Evolutionary conservation across 257 asterid genomes (phyloP).

Genomic region (Solanum ossicruentum): DNA sequence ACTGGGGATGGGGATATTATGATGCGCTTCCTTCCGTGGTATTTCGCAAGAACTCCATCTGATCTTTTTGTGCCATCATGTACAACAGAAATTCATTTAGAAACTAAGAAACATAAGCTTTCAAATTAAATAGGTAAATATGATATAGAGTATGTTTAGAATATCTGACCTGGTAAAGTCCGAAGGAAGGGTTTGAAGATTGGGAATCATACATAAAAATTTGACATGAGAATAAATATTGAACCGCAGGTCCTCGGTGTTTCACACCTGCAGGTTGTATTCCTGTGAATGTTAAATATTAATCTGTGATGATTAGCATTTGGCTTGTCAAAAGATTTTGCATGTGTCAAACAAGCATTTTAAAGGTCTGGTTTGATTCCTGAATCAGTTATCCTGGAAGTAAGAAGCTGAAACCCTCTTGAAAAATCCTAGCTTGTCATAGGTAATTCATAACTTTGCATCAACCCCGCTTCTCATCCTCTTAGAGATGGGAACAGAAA

Average conservation of each 20-base stretch:
- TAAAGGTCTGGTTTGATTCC: not conserved
- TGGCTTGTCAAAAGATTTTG: not conserved
- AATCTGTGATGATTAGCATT: not conserved
- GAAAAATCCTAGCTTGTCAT: not conserved
- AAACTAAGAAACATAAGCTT: not conserved
- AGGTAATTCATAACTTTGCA: not conserved
- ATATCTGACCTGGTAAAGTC: not conserved
- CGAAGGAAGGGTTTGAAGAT: not conserved
- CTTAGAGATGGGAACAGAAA: not conserved
- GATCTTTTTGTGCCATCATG: not conserved
- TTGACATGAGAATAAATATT: not conserved
- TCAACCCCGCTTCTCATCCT: not conserved
- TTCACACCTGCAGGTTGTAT: not conserved
- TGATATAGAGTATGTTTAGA: not conserved
- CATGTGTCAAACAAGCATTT: not conserved
- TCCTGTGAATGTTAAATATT: not conserved
- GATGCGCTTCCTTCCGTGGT: slow-evolving; percentile 99
- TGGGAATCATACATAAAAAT: not conserved
- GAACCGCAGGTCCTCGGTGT: not conserved
- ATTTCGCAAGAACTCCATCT: not conserved
- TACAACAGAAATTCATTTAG: not conserved
- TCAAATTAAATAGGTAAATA: not conserved
- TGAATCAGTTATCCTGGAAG: not conserved
- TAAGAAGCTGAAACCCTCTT: not conserved
- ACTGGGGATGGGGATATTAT: slow-evolving; percentile 96